These are phyloP conservation scores for Venturia aucupariae DNA, from an alignment of 2,329 filamentous ascomycete species.

Conservation along the genomic window DNA sequence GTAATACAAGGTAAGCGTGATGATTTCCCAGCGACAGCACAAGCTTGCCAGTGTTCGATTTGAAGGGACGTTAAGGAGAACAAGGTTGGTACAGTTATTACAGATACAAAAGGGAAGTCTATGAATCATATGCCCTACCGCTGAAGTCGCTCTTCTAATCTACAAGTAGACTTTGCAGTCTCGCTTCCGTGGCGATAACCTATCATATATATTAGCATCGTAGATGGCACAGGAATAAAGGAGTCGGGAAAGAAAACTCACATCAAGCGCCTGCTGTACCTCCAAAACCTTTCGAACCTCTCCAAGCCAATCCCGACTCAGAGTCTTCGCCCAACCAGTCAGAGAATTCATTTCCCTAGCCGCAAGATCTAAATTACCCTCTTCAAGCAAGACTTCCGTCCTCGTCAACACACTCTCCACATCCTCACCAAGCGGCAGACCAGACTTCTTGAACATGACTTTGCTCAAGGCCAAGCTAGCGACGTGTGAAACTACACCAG, in stretches of 20 bases:
- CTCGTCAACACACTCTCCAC: slow-evolving; percentile 89
- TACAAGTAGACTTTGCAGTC: slow-evolving; percentile 77
- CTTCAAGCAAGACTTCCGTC: slow-evolving; percentile 82
- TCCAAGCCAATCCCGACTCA: slow-evolving; percentile 86
- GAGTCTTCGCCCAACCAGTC: slow-evolving; percentile 86
- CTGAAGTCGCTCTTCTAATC: slow-evolving; percentile 44
- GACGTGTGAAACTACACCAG: slow-evolving; percentile 88
- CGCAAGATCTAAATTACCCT: slow-evolving; percentile 84
- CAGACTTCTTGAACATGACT: slow-evolving; percentile 86
- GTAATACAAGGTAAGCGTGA: neutral
- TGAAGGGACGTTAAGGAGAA: too few relatives aligned
- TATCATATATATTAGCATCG: slow-evolving; percentile 26
- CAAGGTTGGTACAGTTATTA: slow-evolving; percentile 6
- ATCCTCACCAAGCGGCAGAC: slow-evolving; percentile 71
- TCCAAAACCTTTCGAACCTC: slow-evolving; percentile 90
- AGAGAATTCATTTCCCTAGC: slow-evolving; percentile 92
- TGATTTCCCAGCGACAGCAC: neutral
- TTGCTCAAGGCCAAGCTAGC: slow-evolving; percentile 86
- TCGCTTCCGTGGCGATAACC: slow-evolving; percentile 84
- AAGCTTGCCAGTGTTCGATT: neutral
- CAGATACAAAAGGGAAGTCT: neutral
- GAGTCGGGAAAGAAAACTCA: slow-evolving; percentile 41
- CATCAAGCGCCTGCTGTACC: slow-evolving; percentile 91
- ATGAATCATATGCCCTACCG: neutral
- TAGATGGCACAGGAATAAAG: slow-evolving; percentile 1